Conservation (phyloP, 1,139 yeast species). For the Martiniozyma asiatica region DNA sequence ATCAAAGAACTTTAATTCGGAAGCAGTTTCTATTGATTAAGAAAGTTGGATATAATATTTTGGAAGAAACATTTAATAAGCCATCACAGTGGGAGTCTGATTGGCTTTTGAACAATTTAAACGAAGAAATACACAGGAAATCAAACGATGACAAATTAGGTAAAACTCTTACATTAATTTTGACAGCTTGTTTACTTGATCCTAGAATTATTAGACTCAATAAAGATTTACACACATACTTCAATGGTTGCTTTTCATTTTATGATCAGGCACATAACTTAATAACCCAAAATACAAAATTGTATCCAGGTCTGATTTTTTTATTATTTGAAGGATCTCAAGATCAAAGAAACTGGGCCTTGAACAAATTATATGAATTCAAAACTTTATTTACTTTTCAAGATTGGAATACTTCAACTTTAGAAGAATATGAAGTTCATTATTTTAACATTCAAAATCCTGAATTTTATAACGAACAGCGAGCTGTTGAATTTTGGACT, state of each 20-base stretch:
- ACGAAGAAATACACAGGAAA: constrained; percentile 19
- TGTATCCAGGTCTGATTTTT: constrained; percentile 39
- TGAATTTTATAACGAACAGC: constrained; percentile 29
- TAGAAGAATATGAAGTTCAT: constrained; percentile 44
- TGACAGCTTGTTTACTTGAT: constrained; percentile 37
- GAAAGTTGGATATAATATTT: constrained; percentile 35
- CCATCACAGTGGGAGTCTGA: constrained; percentile 45
- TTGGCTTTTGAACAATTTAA: constrained; percentile 17
- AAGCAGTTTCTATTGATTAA: constrained; percentile 40
- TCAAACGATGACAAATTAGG: constrained; percentile 14
- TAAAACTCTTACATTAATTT: constrained; percentile 17
- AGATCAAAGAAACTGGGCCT: constrained; percentile 36
- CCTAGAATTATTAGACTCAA: constrained; percentile 36
- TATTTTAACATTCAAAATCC: constrained; percentile 44
- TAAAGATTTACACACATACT: constrained; percentile 18
- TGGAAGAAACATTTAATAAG: constrained; percentile 36
- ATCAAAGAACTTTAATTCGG: constrained; percentile 39
- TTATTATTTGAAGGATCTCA: constrained; percentile 41
- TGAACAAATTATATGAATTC: constrained; percentile 17
- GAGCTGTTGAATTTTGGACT: constrained; percentile 44
- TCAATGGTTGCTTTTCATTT: constrained; percentile 12
- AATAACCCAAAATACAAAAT: constrained; percentile 12
- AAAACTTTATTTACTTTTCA: constrained; percentile 12
- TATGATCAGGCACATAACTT: constrained; percentile 8
- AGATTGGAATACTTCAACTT: constrained; percentile 24